These are phyloP conservation scores for Eucalyptus pauciflora DNA, from an alignment of 345 rosid genomes.

Conservation along the genomic window DNA sequence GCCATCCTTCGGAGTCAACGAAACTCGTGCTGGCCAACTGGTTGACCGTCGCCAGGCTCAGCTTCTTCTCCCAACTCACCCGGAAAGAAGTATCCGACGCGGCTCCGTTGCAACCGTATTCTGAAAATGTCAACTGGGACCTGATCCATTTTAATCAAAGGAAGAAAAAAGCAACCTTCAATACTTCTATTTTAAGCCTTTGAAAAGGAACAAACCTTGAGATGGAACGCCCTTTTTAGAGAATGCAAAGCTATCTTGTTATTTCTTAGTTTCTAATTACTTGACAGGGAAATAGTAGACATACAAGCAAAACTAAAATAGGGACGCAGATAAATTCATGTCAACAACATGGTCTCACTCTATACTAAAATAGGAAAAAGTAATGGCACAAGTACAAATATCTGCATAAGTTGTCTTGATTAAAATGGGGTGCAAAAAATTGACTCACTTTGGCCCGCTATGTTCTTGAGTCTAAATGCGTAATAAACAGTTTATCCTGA, in stretches of 20 bases:
- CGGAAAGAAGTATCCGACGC: constrained; percentile 22
- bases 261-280: neutral
- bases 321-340: neutral
- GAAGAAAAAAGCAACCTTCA: neutral
- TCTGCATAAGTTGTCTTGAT: too few species aligned
- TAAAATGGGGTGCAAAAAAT: too few species aligned
- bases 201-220: neutral
- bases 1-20: constrained; percentile 40
- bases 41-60: neutral
- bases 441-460: fast-evolving
- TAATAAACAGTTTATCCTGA: too few species aligned
- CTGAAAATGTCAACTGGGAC: constrained; percentile 16
- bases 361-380: neutral
- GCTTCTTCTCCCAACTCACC: constrained; percentile 31
- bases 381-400: too few species aligned
- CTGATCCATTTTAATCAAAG: neutral
- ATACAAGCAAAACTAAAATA: neutral
- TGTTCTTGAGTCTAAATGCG: too few species aligned
- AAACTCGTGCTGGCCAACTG: constrained; percentile 18
- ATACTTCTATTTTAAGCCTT: neutral
- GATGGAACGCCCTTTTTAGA: neutral
- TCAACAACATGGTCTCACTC: neutral
- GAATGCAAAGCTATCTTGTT: neutral
- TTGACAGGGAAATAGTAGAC: neutral
- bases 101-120: constrained; percentile 16